Base-by-base conservation (phyloP, 108 stramenopile species). In the Discostella stelligeroides region DNA sequence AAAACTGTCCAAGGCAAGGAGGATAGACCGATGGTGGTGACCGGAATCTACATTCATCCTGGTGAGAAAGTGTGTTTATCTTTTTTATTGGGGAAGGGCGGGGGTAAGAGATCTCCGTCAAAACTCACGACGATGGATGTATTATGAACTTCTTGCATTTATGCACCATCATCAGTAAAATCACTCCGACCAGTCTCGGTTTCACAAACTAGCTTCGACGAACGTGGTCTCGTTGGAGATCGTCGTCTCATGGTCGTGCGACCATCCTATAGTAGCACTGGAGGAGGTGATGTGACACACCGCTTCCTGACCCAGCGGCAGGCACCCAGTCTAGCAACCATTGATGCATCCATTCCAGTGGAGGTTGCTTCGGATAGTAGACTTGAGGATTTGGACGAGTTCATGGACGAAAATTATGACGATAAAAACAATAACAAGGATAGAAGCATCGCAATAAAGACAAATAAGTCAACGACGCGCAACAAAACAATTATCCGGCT, bases 301-400 rank as follows among this genome's bases (percentile, higher is more conserved):
- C 84, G 88, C 30, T 90, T 93, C 63, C 46, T 93, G 61, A 88
- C 89, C 7, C 92, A 93, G 60, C 73, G 92, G 49, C 92, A 93
- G 48, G 79, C 80, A 25, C 87, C 92, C 5, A 73, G 65, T 13
- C 71, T 93, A 30, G 89, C 92, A 0, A 87, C 86, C 17, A 75
- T 90, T 21, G 60, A 63, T 8, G 82, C 81, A 4, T 62, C 63
- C 14, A 20, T 60, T 14, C 64, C 75, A 7, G 24, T 38, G 7
- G 66, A 53, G 38, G 47, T 47, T 4, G 54, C 27, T 1, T 29
- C 47, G 15, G 30, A 55, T 21, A 23, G 20, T 20, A n/a, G n/a
- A n/a, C n/a, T n/a, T n/a, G n/a, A n/a, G n/a, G n/a, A n/a, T n/a
- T n/a, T n/a, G n/a, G n/a, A n/a, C n/a, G n/a, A n/a, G n/a, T n/a